These are phyloP conservation scores for Hypoxylon sp. DNA, from an alignment of 2,329 filamentous ascomycete species.

Conservation along the genomic window DNA sequence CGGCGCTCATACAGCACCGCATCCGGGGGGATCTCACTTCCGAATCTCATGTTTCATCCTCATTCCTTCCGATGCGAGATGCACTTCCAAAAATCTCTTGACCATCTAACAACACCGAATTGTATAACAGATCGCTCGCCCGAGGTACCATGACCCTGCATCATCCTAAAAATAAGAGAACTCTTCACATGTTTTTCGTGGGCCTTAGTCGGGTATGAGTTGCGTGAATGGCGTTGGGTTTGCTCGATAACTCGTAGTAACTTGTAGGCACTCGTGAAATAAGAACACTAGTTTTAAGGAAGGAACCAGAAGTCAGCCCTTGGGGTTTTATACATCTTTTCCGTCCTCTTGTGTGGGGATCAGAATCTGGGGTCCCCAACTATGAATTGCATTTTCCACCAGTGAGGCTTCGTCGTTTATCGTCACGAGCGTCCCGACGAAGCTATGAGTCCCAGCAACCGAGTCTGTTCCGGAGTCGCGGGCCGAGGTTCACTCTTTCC, in stretches of 20 bases:
- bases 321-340: constrained; percentile 19
- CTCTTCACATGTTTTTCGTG: not conserved
- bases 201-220: not conserved
- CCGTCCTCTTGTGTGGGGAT: constrained; percentile 29
- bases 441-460: constrained; percentile 11
- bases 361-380: constrained; percentile 27
- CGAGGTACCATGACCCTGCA: not conserved
- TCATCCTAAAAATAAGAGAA: not conserved
- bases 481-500: constrained; percentile 22
- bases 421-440: constrained; percentile 24
- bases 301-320: constrained; percentile 11
- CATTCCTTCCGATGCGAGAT: not conserved
- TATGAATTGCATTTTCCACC: constrained; percentile 34
- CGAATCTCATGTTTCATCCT: constrained; percentile 8
- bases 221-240: not conserved
- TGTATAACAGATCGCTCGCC: not conserved
- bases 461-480: constrained; percentile 10
- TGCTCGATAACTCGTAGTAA: not conserved
- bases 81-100: not conserved
- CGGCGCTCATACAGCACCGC: constrained; percentile 13
- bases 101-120: not conserved
- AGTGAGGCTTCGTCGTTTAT: constrained; percentile 30
- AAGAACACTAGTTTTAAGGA: constrained; percentile 5
- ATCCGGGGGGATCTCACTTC: constrained; percentile 17
- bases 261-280: not conserved